phyloP scores from a whole-genome alignment of 192 early-diverging fungal species.

The Dissophora ornata region DNA sequence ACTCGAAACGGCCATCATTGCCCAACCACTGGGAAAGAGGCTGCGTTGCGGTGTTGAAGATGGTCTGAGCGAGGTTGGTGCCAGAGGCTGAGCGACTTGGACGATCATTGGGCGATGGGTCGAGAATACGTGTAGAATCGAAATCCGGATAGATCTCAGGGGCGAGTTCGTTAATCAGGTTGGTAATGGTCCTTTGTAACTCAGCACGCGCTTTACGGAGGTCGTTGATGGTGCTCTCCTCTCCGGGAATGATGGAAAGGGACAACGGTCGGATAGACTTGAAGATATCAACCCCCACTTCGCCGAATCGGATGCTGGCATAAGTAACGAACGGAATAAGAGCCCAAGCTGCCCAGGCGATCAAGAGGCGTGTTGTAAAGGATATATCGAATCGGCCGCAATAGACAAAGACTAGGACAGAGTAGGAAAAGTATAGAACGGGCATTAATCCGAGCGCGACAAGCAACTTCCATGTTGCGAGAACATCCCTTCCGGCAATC shows the following conservation, averaged over 20 bases:
- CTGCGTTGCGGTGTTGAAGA: slow-evolving; percentile 46
- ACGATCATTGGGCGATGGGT: slow-evolving; percentile 42
- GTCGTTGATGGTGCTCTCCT: slow-evolving; percentile 65
- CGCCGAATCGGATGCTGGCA: slow-evolving; percentile 80
- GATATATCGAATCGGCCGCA: slow-evolving; percentile 60
- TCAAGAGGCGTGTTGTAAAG: slow-evolving; percentile 42
- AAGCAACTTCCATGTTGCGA: slow-evolving; percentile 95
- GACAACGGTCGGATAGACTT: slow-evolving; percentile 89
- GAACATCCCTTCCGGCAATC: slow-evolving; percentile 92
- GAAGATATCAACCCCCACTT: slow-evolving; percentile 79
- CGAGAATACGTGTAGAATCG: slow-evolving; percentile 60
- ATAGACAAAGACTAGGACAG: slow-evolving; percentile 68
- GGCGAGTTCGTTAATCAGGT: slow-evolving; percentile 86
- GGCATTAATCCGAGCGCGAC: slow-evolving; percentile 83
- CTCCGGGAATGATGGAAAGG: slow-evolving; percentile 71
- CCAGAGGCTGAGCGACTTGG: slow-evolving; percentile 41
- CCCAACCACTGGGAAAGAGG: slow-evolving; percentile 59
- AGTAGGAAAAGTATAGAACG: slow-evolving; percentile 76
- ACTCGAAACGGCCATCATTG: slow-evolving; percentile 69
- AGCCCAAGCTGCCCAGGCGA: slow-evolving; percentile 57
- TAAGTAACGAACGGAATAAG: slow-evolving; percentile 76
- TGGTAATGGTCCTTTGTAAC: slow-evolving; percentile 80
- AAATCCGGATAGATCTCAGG: slow-evolving; percentile 84
- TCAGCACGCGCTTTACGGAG: slow-evolving; percentile 77
- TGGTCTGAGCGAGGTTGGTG: slow-evolving; percentile 24